These are phyloP conservation scores for Allium fistulosum DNA, from an alignment of 106 monocot genomes.

Conservation along the genomic window DNA sequence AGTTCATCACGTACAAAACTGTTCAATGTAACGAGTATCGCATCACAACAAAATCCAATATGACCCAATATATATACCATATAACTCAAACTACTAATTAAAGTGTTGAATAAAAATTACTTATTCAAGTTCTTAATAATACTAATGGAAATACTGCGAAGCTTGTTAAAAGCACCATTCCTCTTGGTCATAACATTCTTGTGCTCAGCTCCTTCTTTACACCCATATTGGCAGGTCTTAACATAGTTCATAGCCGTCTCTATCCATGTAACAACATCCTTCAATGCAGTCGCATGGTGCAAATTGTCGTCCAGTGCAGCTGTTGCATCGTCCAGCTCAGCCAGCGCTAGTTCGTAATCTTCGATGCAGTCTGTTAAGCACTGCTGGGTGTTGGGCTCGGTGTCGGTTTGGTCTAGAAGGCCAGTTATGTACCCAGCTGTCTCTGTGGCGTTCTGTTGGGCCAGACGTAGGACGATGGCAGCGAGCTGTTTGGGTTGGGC, in stretches of 20 bases:
- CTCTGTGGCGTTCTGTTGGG: slow-evolving; percentile 17
- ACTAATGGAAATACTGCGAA: background rate
- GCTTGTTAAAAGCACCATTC: background rate
- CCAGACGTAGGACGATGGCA: slow-evolving; percentile 29
- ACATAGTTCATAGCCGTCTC: slow-evolving; percentile 24
- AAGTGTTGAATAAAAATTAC: background rate
- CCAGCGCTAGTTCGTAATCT: slow-evolving; percentile 18
- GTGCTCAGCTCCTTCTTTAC: slow-evolving; percentile 16
- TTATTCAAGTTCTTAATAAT: background rate
- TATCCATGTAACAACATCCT: slow-evolving; percentile 15
- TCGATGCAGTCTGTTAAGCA: slow-evolving; percentile 41
- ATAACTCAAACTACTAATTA: too few species aligned
- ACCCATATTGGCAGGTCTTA: slow-evolving; percentile 45
- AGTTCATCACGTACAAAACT: too few species aligned
- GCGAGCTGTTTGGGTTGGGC: slow-evolving; percentile 10
- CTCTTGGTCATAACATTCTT: slow-evolving; percentile 27
- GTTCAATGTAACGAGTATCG: too few species aligned
- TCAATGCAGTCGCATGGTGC: slow-evolving; percentile 4
- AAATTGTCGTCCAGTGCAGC: slow-evolving; percentile 24
- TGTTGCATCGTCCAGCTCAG: slow-evolving; percentile 29
- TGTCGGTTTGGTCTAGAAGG: slow-evolving; percentile 15
- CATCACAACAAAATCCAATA: too few species aligned
- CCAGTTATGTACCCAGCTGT: slow-evolving; percentile 14
- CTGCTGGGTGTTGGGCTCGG: slow-evolving; percentile 14
- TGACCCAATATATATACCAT: too few species aligned